Conservation (phyloP, 2,329 filamentous ascomycete species). For the Trichoderma harzianum region DNA sequence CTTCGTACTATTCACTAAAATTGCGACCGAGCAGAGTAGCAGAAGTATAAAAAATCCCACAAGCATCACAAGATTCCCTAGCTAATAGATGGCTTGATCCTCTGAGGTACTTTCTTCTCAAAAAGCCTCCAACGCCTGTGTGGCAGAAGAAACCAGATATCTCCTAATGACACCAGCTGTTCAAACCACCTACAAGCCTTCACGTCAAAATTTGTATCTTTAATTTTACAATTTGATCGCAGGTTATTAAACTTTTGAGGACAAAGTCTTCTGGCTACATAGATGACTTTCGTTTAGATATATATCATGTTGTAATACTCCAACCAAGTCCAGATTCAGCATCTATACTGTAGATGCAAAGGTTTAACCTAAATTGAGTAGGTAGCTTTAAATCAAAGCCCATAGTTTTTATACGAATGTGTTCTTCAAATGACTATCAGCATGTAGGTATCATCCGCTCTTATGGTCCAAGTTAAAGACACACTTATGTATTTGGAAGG, state of each 20-base stretch:
- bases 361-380: too few relatives aligned
- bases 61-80: not conserved
- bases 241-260: not conserved
- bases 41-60: too few relatives aligned
- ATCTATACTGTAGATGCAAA: too few relatives aligned
- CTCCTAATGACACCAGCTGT: not conserved
- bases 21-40: not conserved
- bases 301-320: too few relatives aligned
- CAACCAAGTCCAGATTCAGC: too few relatives aligned
- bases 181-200: not conserved
- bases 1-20: not conserved
- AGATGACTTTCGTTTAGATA: not conserved
- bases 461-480: too few relatives aligned
- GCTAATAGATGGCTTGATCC: not conserved
- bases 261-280: not conserved
- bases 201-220: not conserved
- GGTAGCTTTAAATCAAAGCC: too few relatives aligned
- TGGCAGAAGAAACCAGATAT: not conserved
- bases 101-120: not conserved
- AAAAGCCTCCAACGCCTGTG: not conserved
- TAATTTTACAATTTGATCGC: not conserved
- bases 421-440: too few relatives aligned
- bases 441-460: too few relatives aligned
- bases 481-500: too few relatives aligned
- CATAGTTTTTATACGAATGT: too few relatives aligned